Evolutionary conservation across 140 eudicot species (phyloP).

Genomic region (Anethum foeniculum): DNA sequence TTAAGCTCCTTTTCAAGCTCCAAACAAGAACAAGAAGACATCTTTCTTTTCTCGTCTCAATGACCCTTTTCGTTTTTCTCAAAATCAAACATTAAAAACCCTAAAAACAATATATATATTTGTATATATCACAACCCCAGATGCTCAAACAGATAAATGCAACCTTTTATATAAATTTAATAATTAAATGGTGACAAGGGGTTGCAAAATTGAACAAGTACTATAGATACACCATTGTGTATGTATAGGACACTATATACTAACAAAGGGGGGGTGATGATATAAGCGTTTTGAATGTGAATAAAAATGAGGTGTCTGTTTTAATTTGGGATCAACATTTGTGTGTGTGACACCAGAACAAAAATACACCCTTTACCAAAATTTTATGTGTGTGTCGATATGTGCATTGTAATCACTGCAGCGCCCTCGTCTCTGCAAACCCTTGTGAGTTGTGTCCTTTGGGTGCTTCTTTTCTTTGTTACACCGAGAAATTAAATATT

Average conservation of each 20-base stretch:
- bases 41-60: conserved; percentile 17
- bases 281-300: background rate
- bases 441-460: conserved; percentile 2
- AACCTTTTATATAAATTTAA: background rate
- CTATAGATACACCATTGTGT: background rate
- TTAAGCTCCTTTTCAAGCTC: conserved; percentile 35
- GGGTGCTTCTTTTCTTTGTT: background rate
- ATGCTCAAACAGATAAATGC: background rate
- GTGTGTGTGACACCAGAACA: background rate
- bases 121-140: background rate
- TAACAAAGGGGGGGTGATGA: background rate
- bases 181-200: background rate
- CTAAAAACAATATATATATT: background rate
- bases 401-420: background rate
- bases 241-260: background rate
- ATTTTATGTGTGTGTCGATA: background rate
- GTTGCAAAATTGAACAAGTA: conserved; percentile 3
- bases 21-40: conserved; percentile 19
- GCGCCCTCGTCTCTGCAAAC: background rate
- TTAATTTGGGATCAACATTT: conserved; percentile 1
- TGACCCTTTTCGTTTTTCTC: background rate
- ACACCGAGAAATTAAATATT: background rate
- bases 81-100: background rate
- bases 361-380: background rate
- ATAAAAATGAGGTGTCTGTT: background rate